These are phyloP conservation scores for Phaffia rhodozyma DNA, from an alignment of 1,284 basidiomycete species.

Conservation along the genomic window DNA sequence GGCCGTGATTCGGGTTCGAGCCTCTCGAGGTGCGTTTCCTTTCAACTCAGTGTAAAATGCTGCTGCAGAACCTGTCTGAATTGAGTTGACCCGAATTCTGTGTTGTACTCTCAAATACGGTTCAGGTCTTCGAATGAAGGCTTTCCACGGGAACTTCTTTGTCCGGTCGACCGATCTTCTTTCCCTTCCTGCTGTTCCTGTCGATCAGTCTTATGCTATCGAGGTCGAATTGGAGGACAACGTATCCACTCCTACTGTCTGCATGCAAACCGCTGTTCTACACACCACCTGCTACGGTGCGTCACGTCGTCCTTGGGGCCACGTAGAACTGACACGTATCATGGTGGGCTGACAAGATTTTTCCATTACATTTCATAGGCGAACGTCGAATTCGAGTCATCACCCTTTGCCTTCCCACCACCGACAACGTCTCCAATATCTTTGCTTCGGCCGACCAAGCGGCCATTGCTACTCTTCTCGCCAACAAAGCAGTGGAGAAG, in stretches of 20 bases:
- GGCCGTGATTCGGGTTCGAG: slow-evolving; percentile 93
- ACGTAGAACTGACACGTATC: too few species aligned
- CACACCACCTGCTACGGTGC: slow-evolving; percentile 85
- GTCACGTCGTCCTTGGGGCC: background rate
- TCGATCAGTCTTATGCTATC: slow-evolving; percentile 93
- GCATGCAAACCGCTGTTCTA: slow-evolving; percentile 89
- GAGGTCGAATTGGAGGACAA: slow-evolving; percentile 97
- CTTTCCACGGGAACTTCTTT: slow-evolving; percentile 99
- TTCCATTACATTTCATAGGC: slow-evolving; percentile 37
- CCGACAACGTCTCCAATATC: slow-evolving; percentile 81
- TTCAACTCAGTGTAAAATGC: background rate
- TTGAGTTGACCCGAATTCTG: background rate
- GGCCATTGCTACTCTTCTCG: slow-evolving; percentile 75
- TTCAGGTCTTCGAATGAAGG: slow-evolving; percentile 80
- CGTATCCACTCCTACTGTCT: slow-evolving; percentile 81
- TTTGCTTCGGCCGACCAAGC: slow-evolving; percentile 92
- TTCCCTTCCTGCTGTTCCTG: slow-evolving; percentile 89
- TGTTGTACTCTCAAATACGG: slow-evolving; percentile 18
- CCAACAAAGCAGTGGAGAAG: slow-evolving; percentile 95
- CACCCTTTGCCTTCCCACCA: slow-evolving; percentile 85
- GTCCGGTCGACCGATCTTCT: slow-evolving; percentile 94
- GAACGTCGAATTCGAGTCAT: slow-evolving; percentile 94
- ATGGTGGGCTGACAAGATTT: background rate
- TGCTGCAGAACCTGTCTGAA: background rate
- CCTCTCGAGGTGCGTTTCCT: slow-evolving; percentile 56